A percentile compares a stretch with the other conserved stretches of the same genome.
phyloP scores from a whole-genome alignment of 139 green algal species.

The Micractinium sp. region DNA sequence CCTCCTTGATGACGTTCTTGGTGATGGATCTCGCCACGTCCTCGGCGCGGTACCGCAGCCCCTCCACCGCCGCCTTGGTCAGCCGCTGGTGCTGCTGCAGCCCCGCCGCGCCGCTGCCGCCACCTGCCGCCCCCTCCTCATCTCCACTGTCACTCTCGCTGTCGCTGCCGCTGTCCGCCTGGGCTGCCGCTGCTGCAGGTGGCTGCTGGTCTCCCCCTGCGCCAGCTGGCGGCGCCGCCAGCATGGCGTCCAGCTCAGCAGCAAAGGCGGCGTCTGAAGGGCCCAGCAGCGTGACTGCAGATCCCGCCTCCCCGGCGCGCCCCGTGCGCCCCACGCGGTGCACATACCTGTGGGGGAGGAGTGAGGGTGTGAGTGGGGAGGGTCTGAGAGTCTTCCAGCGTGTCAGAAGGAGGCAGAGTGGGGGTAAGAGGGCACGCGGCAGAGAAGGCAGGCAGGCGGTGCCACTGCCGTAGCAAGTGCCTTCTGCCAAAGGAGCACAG shows the following conservation, averaged over 20 bases:
- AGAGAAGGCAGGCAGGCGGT: not conserved
- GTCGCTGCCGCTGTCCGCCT: slow-evolving; percentile 68
- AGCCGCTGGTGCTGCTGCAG: slow-evolving; percentile 64
- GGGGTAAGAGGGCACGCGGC: not conserved
- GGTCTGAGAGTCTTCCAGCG: not conserved
- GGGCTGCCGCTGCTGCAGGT: slow-evolving; percentile 54
- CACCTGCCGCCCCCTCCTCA: not conserved
- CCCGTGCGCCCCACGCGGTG: slow-evolving; percentile 94
- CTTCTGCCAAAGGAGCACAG: not conserved
- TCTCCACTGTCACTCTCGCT: not conserved
- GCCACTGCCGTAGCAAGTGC: not conserved
- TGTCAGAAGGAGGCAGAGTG: not conserved
- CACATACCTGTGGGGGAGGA: slow-evolving; percentile 68
- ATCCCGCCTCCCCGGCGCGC: slow-evolving; percentile 75
- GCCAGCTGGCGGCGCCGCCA: slow-evolving; percentile 10
- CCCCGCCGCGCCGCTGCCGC: not conserved
- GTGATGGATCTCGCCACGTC: slow-evolving; percentile 87
- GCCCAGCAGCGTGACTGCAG: slow-evolving; percentile 70
- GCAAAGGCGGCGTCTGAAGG: slow-evolving; percentile 25
- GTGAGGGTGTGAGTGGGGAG: too few relatives aligned
- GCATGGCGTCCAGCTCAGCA: slow-evolving; percentile 30
- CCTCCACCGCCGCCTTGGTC: slow-evolving; percentile 60
- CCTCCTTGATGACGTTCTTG: slow-evolving; percentile 77
- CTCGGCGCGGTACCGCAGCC: slow-evolving; percentile 81
- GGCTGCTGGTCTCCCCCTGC: slow-evolving; percentile 49